Percentiles rank a stretch among this genome's conserved stretches.
Evolutionary conservation across 257 asterid species (phyloP).

Genomic region (Scutellaria galericulata): DNA sequence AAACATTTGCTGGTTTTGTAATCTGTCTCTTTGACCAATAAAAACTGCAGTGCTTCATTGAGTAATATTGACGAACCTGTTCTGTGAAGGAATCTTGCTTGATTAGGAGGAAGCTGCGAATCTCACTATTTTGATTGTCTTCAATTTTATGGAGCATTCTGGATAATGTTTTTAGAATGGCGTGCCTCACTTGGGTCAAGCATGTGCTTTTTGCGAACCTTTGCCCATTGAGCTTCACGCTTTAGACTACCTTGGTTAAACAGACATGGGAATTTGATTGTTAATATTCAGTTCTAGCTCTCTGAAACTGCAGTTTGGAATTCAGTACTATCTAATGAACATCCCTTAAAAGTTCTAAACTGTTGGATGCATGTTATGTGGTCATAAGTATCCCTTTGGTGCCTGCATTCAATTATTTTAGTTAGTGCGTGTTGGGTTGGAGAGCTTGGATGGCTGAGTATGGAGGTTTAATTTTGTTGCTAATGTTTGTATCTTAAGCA

Average conservation of each 20-base stretch:
- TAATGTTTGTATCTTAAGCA: not conserved
- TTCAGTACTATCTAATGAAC: not conserved
- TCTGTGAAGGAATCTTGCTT: too few species aligned
- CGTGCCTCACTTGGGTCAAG: too few species aligned
- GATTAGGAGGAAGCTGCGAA: too few species aligned
- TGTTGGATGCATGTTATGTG: not conserved
- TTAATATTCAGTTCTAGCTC: not conserved
- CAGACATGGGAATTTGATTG: not conserved
- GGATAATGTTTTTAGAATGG: too few species aligned
- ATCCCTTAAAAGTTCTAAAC: not conserved
- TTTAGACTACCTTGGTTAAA: not conserved
- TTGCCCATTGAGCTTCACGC: too few species aligned
- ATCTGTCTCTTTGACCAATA: too few species aligned
- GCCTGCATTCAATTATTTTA: not conserved
- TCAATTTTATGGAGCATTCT: too few species aligned
- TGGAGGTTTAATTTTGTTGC: not conserved
- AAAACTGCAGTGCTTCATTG: too few species aligned
- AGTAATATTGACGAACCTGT: too few species aligned
- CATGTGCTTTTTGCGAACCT: too few species aligned
- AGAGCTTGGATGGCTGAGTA: not conserved
- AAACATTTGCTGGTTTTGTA: too few species aligned
- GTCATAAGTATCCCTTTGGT: not conserved
- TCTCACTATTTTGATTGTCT: too few species aligned
- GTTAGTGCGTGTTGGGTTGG: not conserved
- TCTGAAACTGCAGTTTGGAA: not conserved